Base-by-base conservation (phyloP, 2,329 filamentous ascomycete genomes). In the Pezicula carpinea region DNA sequence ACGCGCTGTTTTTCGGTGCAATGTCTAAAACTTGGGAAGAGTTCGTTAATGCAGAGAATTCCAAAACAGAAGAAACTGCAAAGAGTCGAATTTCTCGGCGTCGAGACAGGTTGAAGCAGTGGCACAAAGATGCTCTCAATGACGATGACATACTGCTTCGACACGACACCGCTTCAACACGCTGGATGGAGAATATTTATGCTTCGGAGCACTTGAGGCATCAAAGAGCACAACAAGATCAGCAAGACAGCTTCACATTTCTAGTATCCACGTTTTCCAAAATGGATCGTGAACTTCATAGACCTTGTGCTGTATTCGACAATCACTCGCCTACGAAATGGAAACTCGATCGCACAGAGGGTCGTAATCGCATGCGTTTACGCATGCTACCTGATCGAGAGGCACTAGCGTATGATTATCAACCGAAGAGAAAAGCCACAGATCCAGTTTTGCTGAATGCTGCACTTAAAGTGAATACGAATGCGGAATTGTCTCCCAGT, bases 161-260 rank as follows among this genome's bases (percentile, higher is more conserved):
- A n/a, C 92, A 97, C 60, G 89, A 96, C 59, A 82, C 87, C 54
- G 87, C 89, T 1, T 92, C 93, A 47, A 85, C 81, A 34, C 85
- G 92, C 49, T 99, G 92, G 93, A 87, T 92, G 72, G 89, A 91
- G 58, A 97, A 96, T 59, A 96, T 99, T 34, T 93, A 92, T 65
- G 83, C 86, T 41, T 89, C 92, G 0, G 93, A 99, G 64, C 85
- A 93, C 55, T 80, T 92, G 61, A 97, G 96, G 64, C 85, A 95
- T 54, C 92, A 97, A 64, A 79, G 93, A 52, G 77, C 88, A 14
- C 70, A 90, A 45, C 93, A 99, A 66, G 95, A 99, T 59, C 89
- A 96, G 59, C 90, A 96, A 58, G 93, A 99, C 62, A 92, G 91
- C 59, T 77, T 88, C 48, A 76, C 78, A 1, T 96, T 89, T 62